Evolutionary conservation across 768 basidiomycete species (phyloP), one percentile per base, ranked within the genome.

Genomic region (Agaricus subrufescens): DNA sequence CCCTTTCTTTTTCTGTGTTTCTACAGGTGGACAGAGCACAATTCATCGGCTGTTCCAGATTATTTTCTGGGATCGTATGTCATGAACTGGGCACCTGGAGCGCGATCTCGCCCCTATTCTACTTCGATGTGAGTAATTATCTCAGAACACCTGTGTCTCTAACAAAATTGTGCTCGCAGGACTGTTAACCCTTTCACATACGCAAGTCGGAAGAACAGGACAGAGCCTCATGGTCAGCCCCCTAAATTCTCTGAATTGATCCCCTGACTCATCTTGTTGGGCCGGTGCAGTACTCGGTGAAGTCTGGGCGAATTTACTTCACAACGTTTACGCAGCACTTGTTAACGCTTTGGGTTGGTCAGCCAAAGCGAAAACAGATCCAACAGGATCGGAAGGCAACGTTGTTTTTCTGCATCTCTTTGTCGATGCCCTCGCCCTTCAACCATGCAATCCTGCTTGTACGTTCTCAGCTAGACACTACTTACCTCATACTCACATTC

Each of bases 71-170:
- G 80, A 14, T 67, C 73, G 37, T 82, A 75, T 65, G 77, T 81
- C 42, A 72, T 66, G 51, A 74, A 79, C 66, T 69, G 73, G 58
- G 60, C 73, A 15, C 67, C 68, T 25, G 82, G 83, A 51, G 78
- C 82, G 61, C 71, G 81, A 19, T 66, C 73, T 53, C 72, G 74
- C 63, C 76, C 75, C 7, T 83, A 83, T 70, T 79, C 78, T 2
- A 77, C 76, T 52, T 64, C 67, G 59, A 61, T 71, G 71, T 58
- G 65, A 63, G 63, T 71, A 15, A 11, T 39, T 1, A n/a, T 10
- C 19, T 37, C 44, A 14, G 19, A 23, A 38, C 4, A 3, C 10
- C 14, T n/a, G 5, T 8, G 19, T 8, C n/a, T 10, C 9, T n/a
- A n/a, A 1, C 8, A 1, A 37, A 34, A 3, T 25, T 23, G 0